These are phyloP conservation scores for Thalassiosira mediterranea DNA, from an alignment of 352 stramenopile species.

Conservation along the genomic window DNA sequence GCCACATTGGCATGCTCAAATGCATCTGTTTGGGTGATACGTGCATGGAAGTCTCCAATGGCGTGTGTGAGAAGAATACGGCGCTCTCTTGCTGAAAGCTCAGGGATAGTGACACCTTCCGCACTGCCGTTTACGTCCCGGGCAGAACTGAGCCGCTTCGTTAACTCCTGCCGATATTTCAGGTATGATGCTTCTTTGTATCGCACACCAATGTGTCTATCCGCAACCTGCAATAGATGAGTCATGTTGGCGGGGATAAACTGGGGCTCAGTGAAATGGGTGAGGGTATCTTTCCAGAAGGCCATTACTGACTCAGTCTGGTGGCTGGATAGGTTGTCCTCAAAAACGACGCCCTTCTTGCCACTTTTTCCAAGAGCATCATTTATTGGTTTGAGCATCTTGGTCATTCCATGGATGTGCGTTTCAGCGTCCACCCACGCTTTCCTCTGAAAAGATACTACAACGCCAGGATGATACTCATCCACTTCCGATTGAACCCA, in stretches of 20 bases:
- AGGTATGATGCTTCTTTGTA: slow-evolving; percentile 16
- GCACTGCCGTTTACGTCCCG: neutral
- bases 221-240: slow-evolving; percentile 7
- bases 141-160: neutral
- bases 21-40: neutral
- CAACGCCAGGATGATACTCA: slow-evolving; percentile 5
- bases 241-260: slow-evolving; percentile 23
- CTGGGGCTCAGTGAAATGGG: neutral
- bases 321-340: slow-evolving; percentile 8
- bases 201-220: slow-evolving; percentile 20
- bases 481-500: neutral
- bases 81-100: slow-evolving; percentile 5
- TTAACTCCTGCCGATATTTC: neutral
- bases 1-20: slow-evolving; percentile 10
- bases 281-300: neutral
- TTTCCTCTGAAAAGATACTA: slow-evolving; percentile 27
- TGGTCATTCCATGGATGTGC: slow-evolving; percentile 9
- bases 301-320: neutral
- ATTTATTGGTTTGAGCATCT: slow-evolving; percentile 2
- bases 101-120: neutral
- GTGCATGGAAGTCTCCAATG: slow-evolving; percentile 13
- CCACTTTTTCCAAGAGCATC: neutral
- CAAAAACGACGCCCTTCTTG: neutral
- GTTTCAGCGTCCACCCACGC: slow-evolving; percentile 12
- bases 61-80: slow-evolving; percentile 21